Conservation (phyloP, 345 rosid genomes). For the Euphorbia pulcherrima region DNA sequence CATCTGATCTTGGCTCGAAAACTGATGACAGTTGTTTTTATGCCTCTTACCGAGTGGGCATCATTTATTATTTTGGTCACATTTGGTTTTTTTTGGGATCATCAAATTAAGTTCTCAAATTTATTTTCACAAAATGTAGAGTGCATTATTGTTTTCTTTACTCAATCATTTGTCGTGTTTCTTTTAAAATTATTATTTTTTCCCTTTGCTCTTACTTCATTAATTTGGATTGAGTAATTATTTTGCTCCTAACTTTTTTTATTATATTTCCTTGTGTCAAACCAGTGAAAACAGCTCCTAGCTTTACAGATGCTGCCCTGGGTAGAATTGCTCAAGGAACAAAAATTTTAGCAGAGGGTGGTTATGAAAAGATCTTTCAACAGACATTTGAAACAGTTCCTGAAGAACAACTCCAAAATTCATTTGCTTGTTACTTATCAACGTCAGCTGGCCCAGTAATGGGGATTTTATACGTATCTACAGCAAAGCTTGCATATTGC, state of each 20-base stretch:
- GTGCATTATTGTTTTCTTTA: no score
- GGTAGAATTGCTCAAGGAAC: slow-evolving; percentile 87
- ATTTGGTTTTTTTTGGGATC: background rate
- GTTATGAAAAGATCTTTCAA: slow-evolving; percentile 79
- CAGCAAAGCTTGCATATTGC: slow-evolving; percentile 71
- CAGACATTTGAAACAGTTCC: slow-evolving; percentile 70
- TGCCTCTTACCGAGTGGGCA: no score
- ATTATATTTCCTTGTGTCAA: no score
- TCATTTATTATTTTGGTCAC: no score
- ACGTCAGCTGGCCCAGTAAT: slow-evolving; percentile 96
- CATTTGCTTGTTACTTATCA: slow-evolving; percentile 82
- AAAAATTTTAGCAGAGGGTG: slow-evolving; percentile 91
- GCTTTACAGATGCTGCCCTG: slow-evolving; percentile 89
- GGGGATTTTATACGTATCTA: slow-evolving; percentile 77
- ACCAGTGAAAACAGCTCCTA: slow-evolving; percentile 90
- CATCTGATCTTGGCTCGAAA: no score
- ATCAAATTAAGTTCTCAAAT: no score
- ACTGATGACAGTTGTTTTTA: no score
- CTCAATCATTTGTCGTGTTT: no score
- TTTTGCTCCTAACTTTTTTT: background rate
- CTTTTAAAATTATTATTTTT: no score
- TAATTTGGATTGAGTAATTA: background rate
- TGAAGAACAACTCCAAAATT: slow-evolving; percentile 70
- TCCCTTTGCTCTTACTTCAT: no score
- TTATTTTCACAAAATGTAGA: no score